Conservation (phyloP, 441 rosid genomes). For the Jatropha podagrica region DNA sequence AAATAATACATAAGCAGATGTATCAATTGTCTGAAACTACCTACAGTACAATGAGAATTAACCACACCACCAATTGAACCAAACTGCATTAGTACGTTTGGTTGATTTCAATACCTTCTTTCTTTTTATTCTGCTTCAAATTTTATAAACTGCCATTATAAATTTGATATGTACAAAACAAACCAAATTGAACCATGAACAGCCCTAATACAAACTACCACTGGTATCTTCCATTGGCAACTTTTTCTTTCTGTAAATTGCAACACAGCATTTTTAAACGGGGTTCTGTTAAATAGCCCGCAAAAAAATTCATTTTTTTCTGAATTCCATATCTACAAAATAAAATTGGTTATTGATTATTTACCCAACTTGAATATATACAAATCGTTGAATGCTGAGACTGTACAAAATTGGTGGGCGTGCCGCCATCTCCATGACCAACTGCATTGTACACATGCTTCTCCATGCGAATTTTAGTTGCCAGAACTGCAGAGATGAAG, state of each 20-base stretch:
- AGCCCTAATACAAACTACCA: no score
- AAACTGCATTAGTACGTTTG: no score
- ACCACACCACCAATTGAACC: no score
- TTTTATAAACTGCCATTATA: no score
- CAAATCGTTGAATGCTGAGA: not conserved
- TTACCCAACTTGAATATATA: not conserved
- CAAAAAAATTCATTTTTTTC: not conserved
- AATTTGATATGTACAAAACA: no score
- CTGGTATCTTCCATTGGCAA: not conserved
- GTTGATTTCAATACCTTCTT: no score
- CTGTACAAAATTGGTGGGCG: not conserved
- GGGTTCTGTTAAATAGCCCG: not conserved
- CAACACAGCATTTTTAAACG: not conserved
- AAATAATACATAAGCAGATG: no score
- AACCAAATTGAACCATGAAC: no score
- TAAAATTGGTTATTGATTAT: not conserved
- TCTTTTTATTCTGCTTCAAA: no score
- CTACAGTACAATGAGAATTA: no score
- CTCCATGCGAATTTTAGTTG: conserved; percentile 12
- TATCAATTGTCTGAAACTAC: no score
- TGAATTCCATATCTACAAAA: not conserved
- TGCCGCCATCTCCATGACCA: not conserved
- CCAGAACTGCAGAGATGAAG: not conserved
- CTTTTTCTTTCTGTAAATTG: not conserved
- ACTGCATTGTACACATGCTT: not conserved